Conservation (phyloP, 2,329 filamentous ascomycete genomes). For the Colletotrichum gloeosporioides region DNA sequence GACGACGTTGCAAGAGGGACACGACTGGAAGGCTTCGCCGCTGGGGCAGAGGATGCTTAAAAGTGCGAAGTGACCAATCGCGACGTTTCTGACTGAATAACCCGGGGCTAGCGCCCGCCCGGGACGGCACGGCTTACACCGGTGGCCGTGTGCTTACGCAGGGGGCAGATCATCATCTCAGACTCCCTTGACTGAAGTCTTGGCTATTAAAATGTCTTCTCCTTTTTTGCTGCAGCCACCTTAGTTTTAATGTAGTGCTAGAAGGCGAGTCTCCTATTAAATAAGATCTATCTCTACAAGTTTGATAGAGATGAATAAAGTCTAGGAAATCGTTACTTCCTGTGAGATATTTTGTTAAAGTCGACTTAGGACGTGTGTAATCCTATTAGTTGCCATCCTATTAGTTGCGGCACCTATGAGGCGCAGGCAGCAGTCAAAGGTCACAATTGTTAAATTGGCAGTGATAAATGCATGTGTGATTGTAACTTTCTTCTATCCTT, state of each 20-base stretch:
- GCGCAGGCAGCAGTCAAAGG: no score
- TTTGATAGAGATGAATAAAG: no score
- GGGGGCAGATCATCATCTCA: not conserved
- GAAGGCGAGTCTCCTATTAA: no score
- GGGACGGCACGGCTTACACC: not conserved
- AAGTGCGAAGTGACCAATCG: not conserved
- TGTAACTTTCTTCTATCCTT: no score
- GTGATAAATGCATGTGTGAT: no score
- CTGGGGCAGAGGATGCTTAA: not conserved
- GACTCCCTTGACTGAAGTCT: not conserved
- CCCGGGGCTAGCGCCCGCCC: not conserved
- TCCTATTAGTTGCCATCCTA: no score
- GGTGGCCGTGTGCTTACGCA: not conserved
- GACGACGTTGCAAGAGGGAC: not conserved
- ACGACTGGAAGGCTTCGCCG: not conserved
- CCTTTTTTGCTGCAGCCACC: not conserved
- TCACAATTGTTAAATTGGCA: fast-evolving
- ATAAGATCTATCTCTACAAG: no score
- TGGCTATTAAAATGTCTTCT: not conserved
- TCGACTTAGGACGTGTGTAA: no score
- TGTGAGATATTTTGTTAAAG: no score
- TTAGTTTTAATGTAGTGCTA: no score
- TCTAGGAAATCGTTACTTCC: no score
- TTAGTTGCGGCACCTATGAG: no score
- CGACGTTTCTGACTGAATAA: not conserved